Evolutionary conservation across 2,329 filamentous ascomycete species (phyloP), one percentile per base, ranked within the genome.

Genomic region (Paecilomyces sp.): DNA sequence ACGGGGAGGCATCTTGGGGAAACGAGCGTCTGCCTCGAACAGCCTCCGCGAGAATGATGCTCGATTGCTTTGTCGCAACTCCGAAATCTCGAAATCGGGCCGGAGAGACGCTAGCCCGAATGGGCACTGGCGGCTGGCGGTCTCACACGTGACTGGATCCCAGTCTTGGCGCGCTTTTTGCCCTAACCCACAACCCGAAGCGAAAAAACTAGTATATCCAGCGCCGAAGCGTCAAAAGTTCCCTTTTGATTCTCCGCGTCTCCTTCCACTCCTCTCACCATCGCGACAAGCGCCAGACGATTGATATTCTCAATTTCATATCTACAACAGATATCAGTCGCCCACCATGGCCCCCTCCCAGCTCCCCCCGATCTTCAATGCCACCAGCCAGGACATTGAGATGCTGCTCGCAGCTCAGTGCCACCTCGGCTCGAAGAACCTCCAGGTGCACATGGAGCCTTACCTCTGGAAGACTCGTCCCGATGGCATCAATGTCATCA

Each of bases 401-500:
- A 94, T 92, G 90, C 91, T 99, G 77, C 90, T 99, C 74, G 90
- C 92, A 77, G 92, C 95, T 75, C 92, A 97, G 84, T 87, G 85
- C 83, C 95, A 99, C 83, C 87, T 97, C 74, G 94, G 94, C 75
- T 91, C 89, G 83, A 97, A 97, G 91, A 99, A 99, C 88, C 81
- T 99, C 75, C 94, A 97, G 87, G 91, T 95, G 78, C 92, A 97
- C 86, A 97, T 97, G 92, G 91, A 96, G 83, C 90, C 92, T 71
- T 99, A 99, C 86, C 89, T 99, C 77, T 99, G 93, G 93, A 99
- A 99, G 90, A 96, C 92, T 80, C 91, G 94, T 78, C 89, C 91
- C 69, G 95, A 99, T 75, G 94, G 94, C 83, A 89, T 99, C 84
- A 99, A 99, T 81, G 87, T 99, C 70, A 86, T 99, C 81, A 99